phyloP scores from a whole-genome alignment of 352 stramenopile genomes.

The Globisporangium yorkense region DNA sequence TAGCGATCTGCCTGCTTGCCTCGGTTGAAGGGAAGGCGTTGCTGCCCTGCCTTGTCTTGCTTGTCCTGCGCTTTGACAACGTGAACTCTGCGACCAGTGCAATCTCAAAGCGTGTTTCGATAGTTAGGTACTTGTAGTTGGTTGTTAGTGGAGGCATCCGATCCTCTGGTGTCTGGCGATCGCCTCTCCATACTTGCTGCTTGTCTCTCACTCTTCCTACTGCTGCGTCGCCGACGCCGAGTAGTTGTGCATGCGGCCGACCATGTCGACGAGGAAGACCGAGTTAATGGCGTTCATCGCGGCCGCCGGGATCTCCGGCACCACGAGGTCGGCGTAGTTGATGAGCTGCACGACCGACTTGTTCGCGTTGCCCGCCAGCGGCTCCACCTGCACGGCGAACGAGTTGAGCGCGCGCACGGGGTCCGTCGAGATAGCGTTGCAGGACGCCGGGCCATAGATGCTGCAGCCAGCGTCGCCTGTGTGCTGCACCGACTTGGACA shows the following conservation, averaged over 20 bases:
- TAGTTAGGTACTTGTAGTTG: not conserved
- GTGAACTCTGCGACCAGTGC: not conserved
- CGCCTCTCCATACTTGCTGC: no score
- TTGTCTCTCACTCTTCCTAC: not conserved
- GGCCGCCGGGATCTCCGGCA: slow-evolving; percentile 12
- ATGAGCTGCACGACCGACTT: slow-evolving; percentile 19
- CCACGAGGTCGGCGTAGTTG: slow-evolving; percentile 23
- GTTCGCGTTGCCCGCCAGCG: slow-evolving; percentile 12
- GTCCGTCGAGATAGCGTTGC: slow-evolving; percentile 16
- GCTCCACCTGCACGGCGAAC: slow-evolving; percentile 17
- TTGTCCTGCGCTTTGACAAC: no score
- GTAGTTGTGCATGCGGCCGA: slow-evolving; percentile 14
- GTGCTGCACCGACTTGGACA: slow-evolving; percentile 17
- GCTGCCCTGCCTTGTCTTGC: no score
- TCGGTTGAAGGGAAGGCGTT: not conserved
- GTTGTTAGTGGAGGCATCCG: no score
- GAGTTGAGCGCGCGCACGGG: slow-evolving; percentile 15
- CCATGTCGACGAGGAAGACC: slow-evolving; percentile 19
- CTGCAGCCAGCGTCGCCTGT: slow-evolving; percentile 13
- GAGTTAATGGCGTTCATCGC: slow-evolving; percentile 23
- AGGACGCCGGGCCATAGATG: slow-evolving; percentile 15
- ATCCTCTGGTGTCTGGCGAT: no score
- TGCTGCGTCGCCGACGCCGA: not conserved
- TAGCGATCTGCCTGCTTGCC: not conserved
- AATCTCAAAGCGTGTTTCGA: not conserved